Evolutionary conservation across 2,329 filamentous ascomycete genomes (phyloP), one percentile per base, ranked within the genome.

Genomic region (Calonectria crousiana): DNA sequence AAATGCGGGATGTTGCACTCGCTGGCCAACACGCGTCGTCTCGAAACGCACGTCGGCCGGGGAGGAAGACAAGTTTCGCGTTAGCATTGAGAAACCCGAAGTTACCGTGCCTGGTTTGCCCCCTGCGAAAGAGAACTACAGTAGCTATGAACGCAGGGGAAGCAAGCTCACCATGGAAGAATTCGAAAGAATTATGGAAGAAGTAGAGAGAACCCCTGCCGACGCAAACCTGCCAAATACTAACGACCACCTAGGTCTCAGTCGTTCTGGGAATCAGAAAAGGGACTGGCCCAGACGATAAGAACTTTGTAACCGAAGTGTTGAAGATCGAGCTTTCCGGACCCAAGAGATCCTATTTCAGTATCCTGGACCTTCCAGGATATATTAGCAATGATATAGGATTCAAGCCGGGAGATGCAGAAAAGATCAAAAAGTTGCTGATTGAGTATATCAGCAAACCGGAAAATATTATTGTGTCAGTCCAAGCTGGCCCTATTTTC

Each of bases 401-500:
- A 0, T 79, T 84, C 2, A 83, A 84, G 2, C 69, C 80, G 18
- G 44, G 74, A 16, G 85, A 86, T 23, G 80, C 79, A 71, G 56
- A 74, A 1, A 80, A 80, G 0, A 80, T 85, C 1, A 76, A 79
- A 20, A 75, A 72, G 4, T 83, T 86, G 83, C 81, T 84, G 5
- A 73, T 79, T 3, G 76, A 82, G 14, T 86, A 86, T 49, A 85
- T 86, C 83, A 78, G 74, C 18, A 80, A 81, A 18, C 76, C 77
- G 4, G 80, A 84, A 36, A 86, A 84, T 38, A 83, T 86, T 26
- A 82, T 86, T 20, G 84, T 86, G 84, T 86, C 56, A 79, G 84
- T 76, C 0, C 6, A 20, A 49, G 30, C 18, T 23, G 8, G 10
- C 34, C 5, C 4, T 28, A 28, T n/a, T 13, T 14, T 44, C 3